phyloP scores from a whole-genome alignment of 164 flowering plant species.

The Pachysandra terminalis region DNA sequence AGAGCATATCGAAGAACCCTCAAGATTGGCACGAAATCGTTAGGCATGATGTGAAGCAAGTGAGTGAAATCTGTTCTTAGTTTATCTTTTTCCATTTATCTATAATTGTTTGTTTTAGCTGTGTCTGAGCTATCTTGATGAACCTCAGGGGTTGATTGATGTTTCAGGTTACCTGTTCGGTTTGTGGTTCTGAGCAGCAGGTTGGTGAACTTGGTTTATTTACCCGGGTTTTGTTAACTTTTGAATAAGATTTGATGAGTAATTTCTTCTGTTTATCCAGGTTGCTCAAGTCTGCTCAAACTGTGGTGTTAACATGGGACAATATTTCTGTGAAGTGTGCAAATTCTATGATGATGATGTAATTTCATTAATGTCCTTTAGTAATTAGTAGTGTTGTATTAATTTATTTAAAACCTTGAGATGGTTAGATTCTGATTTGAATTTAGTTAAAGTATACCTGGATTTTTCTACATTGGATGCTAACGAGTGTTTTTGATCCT shows the following conservation, averaged over 20 bases:
- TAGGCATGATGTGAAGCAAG: slow-evolving; percentile 72
- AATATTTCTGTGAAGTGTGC: slow-evolving; percentile 60
- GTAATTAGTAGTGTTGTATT: not conserved
- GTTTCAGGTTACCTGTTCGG: slow-evolving; percentile 63
- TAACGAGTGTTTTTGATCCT: no score
- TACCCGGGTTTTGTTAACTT: not conserved
- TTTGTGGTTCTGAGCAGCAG: slow-evolving; percentile 78
- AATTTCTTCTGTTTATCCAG: slow-evolving; percentile 20
- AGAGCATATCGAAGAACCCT: slow-evolving; percentile 54
- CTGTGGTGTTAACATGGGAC: slow-evolving; percentile 66
- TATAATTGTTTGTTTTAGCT: not conserved
- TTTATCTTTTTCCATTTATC: not conserved
- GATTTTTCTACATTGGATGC: not conserved
- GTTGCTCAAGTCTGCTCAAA: slow-evolving; percentile 48
- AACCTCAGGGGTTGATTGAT: not conserved
- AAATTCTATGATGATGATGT: slow-evolving; percentile 32
- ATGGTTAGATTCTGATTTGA: not conserved
- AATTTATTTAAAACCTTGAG: not conserved
- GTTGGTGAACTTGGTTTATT: slow-evolving; percentile 27
- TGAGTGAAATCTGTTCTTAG: slow-evolving; percentile 21
- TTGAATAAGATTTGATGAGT: not conserved
- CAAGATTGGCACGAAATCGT: slow-evolving; percentile 71
- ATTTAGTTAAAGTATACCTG: no score
- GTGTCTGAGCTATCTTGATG: not conserved
- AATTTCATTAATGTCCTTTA: not conserved